Conservation (phyloP, 345 rosid species). For the Heritiera fomes region DNA sequence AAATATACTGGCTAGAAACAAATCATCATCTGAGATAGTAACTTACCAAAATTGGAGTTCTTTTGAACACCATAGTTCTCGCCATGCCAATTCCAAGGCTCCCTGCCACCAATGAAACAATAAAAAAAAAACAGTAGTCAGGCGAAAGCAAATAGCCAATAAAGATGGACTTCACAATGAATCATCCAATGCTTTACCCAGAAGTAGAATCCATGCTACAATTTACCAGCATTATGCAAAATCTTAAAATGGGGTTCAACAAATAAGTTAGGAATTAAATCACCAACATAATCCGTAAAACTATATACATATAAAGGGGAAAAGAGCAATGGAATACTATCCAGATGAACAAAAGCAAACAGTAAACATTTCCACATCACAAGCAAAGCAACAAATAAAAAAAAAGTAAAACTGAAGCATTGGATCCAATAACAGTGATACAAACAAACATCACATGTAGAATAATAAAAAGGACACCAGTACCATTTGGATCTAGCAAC, state of each 20-base stretch:
- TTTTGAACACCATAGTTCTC: slow-evolving; percentile 34
- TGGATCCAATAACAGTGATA: slow-evolving; percentile 6
- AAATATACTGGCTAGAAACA: neutral
- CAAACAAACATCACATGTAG: slow-evolving; percentile 14
- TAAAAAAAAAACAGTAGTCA: slow-evolving; percentile 2
- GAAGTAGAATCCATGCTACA: slow-evolving; percentile 10
- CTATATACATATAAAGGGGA: neutral
- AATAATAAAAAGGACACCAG: slow-evolving; percentile 3
- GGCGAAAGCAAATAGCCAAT: slow-evolving; percentile 5
- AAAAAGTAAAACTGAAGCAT: slow-evolving; percentile 16
- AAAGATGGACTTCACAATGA: neutral
- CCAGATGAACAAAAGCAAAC: slow-evolving; percentile 6
- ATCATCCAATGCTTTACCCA: neutral
- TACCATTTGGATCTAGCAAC: slow-evolving; percentile 19
- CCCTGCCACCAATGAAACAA: slow-evolving; percentile 31
- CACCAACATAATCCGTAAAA: neutral
- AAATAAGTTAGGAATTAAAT: neutral
- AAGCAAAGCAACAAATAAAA: neutral
- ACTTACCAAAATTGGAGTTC: slow-evolving; percentile 42
- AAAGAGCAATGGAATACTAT: neutral
- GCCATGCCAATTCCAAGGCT: slow-evolving; percentile 45
- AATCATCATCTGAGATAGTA: neutral
- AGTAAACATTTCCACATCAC: neutral
- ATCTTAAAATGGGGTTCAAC: neutral
- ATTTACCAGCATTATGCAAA: neutral